Percentiles rank a stretch among this genome's conserved stretches.
Conservation (phyloP, 306 rosid genomes). For the Casuarina glauca region DNA sequence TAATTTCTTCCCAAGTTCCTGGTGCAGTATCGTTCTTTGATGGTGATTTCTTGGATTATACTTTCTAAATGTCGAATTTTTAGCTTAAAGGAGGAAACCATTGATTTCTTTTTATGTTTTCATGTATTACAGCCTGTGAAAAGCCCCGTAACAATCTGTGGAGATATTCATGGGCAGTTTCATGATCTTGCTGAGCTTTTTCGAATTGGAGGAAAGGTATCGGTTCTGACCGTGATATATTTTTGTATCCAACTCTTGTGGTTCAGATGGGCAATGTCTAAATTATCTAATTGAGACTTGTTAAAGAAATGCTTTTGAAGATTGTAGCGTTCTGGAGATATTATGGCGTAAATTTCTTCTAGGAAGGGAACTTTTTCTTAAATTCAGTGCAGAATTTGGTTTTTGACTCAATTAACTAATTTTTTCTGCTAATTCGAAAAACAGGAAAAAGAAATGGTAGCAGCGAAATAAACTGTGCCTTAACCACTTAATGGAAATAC, state of each 20-base stretch:
- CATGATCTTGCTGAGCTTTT: slow-evolving; percentile 99
- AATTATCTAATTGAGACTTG: slow-evolving; percentile 45
- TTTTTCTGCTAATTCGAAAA: not conserved
- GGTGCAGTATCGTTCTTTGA: slow-evolving; percentile 11
- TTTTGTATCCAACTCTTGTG: slow-evolving; percentile 35
- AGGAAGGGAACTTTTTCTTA: slow-evolving; percentile 30
- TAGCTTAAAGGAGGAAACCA: slow-evolving; percentile 14
- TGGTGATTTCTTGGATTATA: not conserved
- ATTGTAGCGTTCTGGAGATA: slow-evolving; percentile 42
- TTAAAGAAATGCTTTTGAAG: slow-evolving; percentile 36
- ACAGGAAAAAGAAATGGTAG: not conserved
- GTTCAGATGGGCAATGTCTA: slow-evolving; percentile 46
- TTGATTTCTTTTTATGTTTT: slow-evolving; percentile 26
- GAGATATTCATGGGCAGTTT: slow-evolving; percentile 99
- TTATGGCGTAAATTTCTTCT: slow-evolving; percentile 34
- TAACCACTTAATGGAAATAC: not conserved
- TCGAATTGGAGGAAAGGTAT: slow-evolving; percentile 99
- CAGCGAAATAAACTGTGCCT: not conserved
- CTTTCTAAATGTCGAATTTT: slow-evolving; percentile 12
- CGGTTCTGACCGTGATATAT: slow-evolving; percentile 35
- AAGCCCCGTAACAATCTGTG: slow-evolving; percentile 99
- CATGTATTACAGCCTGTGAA: slow-evolving; percentile 82
- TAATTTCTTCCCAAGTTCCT: not conserved
- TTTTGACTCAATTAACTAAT: not conserved
- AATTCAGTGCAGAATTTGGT: slow-evolving; percentile 25